Evolutionary conservation across 352 stramenopile genomes (phyloP).

Genomic region (Pythium pyrilobum): DNA sequence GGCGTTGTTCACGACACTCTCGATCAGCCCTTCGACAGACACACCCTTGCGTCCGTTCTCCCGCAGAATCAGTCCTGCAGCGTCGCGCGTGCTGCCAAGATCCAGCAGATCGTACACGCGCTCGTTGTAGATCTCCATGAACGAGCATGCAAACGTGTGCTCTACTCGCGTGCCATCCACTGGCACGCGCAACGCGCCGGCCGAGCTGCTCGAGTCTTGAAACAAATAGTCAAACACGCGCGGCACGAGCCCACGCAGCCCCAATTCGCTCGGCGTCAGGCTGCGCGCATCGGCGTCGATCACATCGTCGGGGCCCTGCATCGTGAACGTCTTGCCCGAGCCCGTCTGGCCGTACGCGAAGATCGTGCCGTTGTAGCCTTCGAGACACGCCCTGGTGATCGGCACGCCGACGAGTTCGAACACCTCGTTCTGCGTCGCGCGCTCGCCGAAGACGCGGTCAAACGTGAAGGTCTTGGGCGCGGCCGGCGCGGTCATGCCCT

Average conservation of each 20-base stretch:
- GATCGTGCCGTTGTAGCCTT: slow-evolving; percentile 86
- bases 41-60: slow-evolving; percentile 74
- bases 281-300: slow-evolving; percentile 34
- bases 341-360: slow-evolving; percentile 85
- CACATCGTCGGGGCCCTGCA: slow-evolving; percentile 74
- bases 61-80: slow-evolving; percentile 51
- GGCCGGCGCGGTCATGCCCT: slow-evolving; percentile 23
- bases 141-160: slow-evolving; percentile 80
- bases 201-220: slow-evolving; percentile 28
- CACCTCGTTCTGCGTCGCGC: slow-evolving; percentile 88
- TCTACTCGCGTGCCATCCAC: slow-evolving; percentile 28
- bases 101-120: slow-evolving; percentile 91
- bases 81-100: slow-evolving; percentile 43
- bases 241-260: slow-evolving; percentile 61
- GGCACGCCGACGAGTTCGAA: slow-evolving; percentile 85
- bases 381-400: slow-evolving; percentile 69
- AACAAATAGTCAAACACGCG: slow-evolving; percentile 85
- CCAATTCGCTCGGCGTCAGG: slow-evolving; percentile 28
- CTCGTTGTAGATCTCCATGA: slow-evolving; percentile 96
- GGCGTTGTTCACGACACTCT: slow-evolving; percentile 63
- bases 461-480: slow-evolving; percentile 82
- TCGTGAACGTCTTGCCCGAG: slow-evolving; percentile 83
- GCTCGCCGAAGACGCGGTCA: slow-evolving; percentile 88
- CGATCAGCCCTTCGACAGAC: slow-evolving; percentile 69
- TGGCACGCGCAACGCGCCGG: slow-evolving; percentile 2